A percentile compares a stretch with the other conserved stretches of the same genome.
These are phyloP conservation scores for Lachancea kluyveri DNA, from an alignment of 805 yeast species.

Conservation along the genomic window DNA sequence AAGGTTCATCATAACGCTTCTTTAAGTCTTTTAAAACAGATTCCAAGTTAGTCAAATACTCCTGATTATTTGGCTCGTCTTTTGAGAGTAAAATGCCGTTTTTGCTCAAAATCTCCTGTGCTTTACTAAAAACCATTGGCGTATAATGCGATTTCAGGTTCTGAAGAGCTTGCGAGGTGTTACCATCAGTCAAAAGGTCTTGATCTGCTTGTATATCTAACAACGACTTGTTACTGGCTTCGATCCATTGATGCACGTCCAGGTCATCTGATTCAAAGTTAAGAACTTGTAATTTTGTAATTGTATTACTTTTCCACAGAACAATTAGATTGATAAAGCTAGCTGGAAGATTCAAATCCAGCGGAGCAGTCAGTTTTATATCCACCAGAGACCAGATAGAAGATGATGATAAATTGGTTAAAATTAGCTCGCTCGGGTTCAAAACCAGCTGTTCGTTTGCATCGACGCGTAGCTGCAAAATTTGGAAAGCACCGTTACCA, in stretches of 20 bases:
- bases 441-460: constrained; percentile 12
- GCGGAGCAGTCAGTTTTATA: constrained; percentile 20
- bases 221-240: constrained; percentile 21
- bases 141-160: constrained; percentile 46
- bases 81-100: constrained; percentile 18
- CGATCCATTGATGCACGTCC: constrained; percentile 22
- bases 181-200: constrained; percentile 42
- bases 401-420: constrained; percentile 23
- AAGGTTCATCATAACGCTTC: constrained; percentile 53
- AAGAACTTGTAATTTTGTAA: constrained; percentile 39
- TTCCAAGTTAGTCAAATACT: constrained; percentile 64
- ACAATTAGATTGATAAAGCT: constrained; percentile 33
- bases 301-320: constrained; percentile 61
- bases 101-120: constrained; percentile 30
- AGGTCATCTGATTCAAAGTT: constrained; percentile 24
- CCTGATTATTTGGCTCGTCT: constrained; percentile 30
- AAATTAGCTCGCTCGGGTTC: constrained; percentile 11
- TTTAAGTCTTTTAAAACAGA: constrained; percentile 67
- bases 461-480: constrained; percentile 29
- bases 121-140: constrained; percentile 42
- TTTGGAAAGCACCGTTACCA: constrained; percentile 38
- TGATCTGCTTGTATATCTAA: constrained; percentile 33
- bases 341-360: constrained; percentile 14
- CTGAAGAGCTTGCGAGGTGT: constrained; percentile 41
- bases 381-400: constrained; percentile 30